These are phyloP conservation scores for Cladobotryum mycophilum DNA, from an alignment of 2,329 filamentous ascomycete genomes.

Conservation along the genomic window DNA sequence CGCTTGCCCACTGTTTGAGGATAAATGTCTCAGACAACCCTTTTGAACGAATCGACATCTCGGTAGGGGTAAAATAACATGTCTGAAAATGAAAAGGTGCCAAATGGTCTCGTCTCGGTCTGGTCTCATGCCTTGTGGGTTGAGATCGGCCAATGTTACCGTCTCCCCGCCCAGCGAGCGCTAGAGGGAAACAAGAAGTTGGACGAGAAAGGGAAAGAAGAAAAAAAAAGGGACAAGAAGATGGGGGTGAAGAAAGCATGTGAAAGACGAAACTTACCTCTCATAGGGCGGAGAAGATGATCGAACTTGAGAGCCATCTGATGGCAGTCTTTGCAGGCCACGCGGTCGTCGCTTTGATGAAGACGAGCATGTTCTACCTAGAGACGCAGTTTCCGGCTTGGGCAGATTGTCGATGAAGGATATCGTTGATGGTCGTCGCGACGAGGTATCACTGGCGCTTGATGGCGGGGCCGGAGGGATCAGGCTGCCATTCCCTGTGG, in stretches of 20 bases:
- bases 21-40: conserved; percentile 8
- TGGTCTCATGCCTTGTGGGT: too few species aligned
- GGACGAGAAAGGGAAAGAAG: not conserved
- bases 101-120: too few species aligned
- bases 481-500: conserved; percentile 4
- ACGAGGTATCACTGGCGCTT: conserved; percentile 14
- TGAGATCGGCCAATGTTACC: too few species aligned
- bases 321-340: conserved; percentile 20
- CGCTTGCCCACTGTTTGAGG: not conserved
- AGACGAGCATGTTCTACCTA: conserved; percentile 27
- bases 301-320: conserved; percentile 36
- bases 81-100: too few species aligned
- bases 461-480: conserved; percentile 8
- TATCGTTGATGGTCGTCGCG: conserved; percentile 28
- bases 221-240: not conserved
- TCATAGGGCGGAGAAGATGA: conserved; percentile 43
- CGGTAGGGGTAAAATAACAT: not conserved
- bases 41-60: not conserved
- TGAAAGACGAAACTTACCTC: conserved; percentile 32
- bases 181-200: conserved; percentile 1
- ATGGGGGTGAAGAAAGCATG: not conserved
- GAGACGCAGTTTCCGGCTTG: conserved; percentile 18
- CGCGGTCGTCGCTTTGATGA: conserved; percentile 3
- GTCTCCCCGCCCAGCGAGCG: not conserved
- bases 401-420: conserved; percentile 30